A percentile compares a stretch with the other conserved stretches of the same genome.
Conservation (phyloP, 805 yeast species). For the Wickerhamiella brachini region DNA sequence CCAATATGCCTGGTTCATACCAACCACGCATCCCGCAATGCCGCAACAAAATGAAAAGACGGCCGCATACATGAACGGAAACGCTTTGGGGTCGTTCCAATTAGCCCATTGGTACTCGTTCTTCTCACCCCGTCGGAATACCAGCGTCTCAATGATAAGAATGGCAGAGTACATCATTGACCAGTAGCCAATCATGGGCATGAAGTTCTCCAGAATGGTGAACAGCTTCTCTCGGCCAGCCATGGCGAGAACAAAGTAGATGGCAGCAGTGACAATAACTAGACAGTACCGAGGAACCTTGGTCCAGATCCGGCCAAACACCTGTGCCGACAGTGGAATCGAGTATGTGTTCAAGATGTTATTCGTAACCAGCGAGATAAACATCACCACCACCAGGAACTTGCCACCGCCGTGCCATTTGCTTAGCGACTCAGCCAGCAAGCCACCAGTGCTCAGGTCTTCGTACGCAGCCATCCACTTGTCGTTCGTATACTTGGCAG, state of each 20-base stretch:
- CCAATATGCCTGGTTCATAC: conserved; percentile 82
- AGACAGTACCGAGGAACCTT: conserved; percentile 68
- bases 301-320: conserved; percentile 34
- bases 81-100: conserved; percentile 49
- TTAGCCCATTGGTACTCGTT: conserved; percentile 55
- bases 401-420: conserved; percentile 71
- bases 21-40: conserved; percentile 68
- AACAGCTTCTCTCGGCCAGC: conserved; percentile 65
- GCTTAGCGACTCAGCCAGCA: conserved; percentile 46
- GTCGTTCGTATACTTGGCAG: conserved; percentile 38
- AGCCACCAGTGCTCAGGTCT: conserved; percentile 59
- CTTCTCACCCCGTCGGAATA: conserved; percentile 43
- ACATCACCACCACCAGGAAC: conserved; percentile 53
- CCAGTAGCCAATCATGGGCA: conserved; percentile 92
- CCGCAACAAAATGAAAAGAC: conserved; percentile 52
- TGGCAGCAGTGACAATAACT: conserved; percentile 46
- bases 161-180: conserved; percentile 65
- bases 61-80: conserved; percentile 66
- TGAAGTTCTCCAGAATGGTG: conserved; percentile 59
- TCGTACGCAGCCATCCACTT: conserved; percentile 48
- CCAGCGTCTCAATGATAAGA: conserved; percentile 53
- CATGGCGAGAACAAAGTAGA: conserved; percentile 56
- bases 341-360: conserved; percentile 72
- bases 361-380: conserved; percentile 66
- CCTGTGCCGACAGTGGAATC: conserved; percentile 65